Conservation (phyloP, 345 rosid species). For the Eucalyptus melliodora region DNA sequence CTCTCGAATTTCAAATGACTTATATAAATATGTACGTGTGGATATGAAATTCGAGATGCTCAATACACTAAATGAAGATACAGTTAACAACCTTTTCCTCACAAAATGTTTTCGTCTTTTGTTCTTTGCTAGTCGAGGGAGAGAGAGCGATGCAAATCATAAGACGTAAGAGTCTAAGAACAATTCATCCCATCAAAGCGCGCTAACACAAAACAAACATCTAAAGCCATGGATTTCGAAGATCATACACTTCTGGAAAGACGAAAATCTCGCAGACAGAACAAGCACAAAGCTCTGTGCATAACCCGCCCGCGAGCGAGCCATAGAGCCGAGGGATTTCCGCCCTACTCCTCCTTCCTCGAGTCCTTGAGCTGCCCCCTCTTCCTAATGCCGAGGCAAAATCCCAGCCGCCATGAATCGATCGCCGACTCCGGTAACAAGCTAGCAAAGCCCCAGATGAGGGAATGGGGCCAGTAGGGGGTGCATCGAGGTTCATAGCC, state of each 20-base stretch:
- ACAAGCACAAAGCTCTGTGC: not conserved
- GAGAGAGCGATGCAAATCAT: not conserved
- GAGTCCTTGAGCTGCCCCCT: constrained; percentile 56
- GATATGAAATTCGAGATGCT: not conserved
- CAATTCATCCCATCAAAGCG: not conserved
- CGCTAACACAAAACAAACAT: not conserved
- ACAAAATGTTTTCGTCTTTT: not conserved
- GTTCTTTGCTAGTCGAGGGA: not conserved
- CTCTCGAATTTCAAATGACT: not conserved
- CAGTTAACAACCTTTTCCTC: not conserved
- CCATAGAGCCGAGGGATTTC: not conserved
- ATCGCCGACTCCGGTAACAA: constrained; percentile 12
- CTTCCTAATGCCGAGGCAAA: constrained; percentile 26
- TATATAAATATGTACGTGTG: not conserved
- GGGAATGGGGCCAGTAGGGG: constrained; percentile 38
- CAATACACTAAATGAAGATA: not conserved
- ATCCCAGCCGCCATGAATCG: constrained; percentile 24
- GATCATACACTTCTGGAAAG: not conserved
- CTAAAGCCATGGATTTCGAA: not conserved
- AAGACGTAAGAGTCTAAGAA: not conserved
- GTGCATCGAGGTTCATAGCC: constrained; percentile 40
- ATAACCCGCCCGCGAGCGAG: not conserved
- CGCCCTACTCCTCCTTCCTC: constrained; percentile 37
- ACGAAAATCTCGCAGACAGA: not conserved
- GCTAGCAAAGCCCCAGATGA: constrained; percentile 16